Evolutionary conservation across 73 alveolate genomes (phyloP).

Genomic region (Tetrahymena borealis): DNA sequence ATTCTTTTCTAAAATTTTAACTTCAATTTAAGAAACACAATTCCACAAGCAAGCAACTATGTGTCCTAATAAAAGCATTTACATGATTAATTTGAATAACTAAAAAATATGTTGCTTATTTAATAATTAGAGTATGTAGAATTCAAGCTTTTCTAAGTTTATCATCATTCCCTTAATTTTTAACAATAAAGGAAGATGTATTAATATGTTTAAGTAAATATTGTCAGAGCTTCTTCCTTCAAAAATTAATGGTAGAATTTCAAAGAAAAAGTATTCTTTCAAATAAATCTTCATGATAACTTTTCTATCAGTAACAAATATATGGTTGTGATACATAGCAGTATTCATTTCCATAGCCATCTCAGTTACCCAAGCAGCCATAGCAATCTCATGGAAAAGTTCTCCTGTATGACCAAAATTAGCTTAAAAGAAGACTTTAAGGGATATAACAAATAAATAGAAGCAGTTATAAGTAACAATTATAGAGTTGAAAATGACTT

Average conservation of each 20-base stretch:
- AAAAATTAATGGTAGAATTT: neutral
- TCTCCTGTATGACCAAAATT: neutral
- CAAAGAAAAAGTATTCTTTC: neutral
- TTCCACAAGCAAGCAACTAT: neutral
- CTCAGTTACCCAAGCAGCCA: neutral
- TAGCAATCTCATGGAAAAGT: neutral
- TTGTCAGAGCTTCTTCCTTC: neutral
- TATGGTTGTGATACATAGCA: neutral
- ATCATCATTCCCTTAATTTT: neutral
- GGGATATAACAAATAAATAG: neutral
- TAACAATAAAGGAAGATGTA: neutral
- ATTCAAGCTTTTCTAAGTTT: neutral
- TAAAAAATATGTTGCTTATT: neutral
- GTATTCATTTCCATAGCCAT: neutral
- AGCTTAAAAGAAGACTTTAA: neutral
- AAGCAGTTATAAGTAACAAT: neutral
- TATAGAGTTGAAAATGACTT: neutral
- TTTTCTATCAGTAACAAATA: neutral
- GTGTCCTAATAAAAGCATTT: neutral
- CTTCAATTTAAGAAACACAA: neutral
- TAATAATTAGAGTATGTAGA: neutral
- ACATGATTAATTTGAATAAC: neutral
- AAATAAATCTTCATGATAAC: neutral
- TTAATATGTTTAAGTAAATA: neutral
- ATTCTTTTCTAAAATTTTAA: neutral